These are phyloP conservation scores for Sanghuangporus sanghuang DNA, from an alignment of 1,284 basidiomycete species.

Conservation along the genomic window DNA sequence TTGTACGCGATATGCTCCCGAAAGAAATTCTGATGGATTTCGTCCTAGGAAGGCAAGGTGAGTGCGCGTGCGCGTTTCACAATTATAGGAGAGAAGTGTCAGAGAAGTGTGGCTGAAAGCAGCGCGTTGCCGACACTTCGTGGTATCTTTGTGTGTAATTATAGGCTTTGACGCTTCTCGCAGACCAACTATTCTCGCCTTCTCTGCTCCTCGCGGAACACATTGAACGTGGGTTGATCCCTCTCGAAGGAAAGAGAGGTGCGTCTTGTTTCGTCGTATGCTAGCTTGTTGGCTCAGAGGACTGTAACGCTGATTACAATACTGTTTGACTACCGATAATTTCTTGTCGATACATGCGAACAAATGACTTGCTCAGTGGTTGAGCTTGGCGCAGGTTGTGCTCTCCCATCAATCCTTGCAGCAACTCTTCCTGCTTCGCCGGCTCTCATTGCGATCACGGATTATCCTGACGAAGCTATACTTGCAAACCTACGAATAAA, in stretches of 20 bases:
- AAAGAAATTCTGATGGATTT: slow-evolving; percentile 8
- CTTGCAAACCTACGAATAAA: slow-evolving; percentile 51
- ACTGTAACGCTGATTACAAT: neutral
- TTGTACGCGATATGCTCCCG: neutral
- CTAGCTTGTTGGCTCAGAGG: neutral
- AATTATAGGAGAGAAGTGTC: neutral
- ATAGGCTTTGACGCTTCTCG: slow-evolving; percentile 64
- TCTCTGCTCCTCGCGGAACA: slow-evolving; percentile 59
- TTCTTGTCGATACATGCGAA: neutral
- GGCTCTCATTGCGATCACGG: slow-evolving; percentile 51
- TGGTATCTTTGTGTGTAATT: slow-evolving; percentile 10
- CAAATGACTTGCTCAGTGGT: slow-evolving; percentile 37
- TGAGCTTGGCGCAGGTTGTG: slow-evolving; percentile 64
- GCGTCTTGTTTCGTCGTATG: slow-evolving; percentile 10
- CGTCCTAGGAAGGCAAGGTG: slow-evolving; percentile 52
- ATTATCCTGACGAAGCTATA: slow-evolving; percentile 62
- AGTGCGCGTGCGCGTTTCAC: slow-evolving; percentile 16
- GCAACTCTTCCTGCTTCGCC: slow-evolving; percentile 41
- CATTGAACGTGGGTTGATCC: slow-evolving; percentile 50
- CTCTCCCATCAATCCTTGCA: slow-evolving; percentile 56
- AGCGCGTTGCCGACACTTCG: slow-evolving; percentile 15
- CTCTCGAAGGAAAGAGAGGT: slow-evolving; percentile 36
- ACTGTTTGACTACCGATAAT: neutral
- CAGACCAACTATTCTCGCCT: slow-evolving; percentile 68
- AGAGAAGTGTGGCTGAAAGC: slow-evolving; percentile 17